Evolutionary conservation across 208 protist genomes (phyloP).

Genomic region (Leptomonas pyrrhocoris): DNA sequence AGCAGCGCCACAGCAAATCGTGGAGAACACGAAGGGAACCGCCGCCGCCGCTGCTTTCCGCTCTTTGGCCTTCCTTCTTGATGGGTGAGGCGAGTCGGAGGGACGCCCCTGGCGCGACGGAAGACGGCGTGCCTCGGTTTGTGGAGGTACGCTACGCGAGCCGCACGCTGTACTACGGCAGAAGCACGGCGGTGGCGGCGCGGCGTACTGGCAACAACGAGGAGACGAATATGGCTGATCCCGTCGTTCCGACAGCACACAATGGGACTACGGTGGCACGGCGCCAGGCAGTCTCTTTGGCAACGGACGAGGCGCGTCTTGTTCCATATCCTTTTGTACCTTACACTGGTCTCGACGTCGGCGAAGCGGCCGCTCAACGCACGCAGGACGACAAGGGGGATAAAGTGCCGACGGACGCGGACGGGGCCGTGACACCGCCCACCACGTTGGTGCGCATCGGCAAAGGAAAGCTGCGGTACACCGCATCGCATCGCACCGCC

Average conservation of each 20-base stretch:
- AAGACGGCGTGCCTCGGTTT: neutral
- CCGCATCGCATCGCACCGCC: conserved; percentile 30
- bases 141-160: conserved; percentile 17
- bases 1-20: conserved; percentile 9
- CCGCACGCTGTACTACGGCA: conserved; percentile 3
- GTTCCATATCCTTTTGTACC: conserved; percentile 29
- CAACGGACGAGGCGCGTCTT: conserved; percentile 19
- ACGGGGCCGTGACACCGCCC: neutral
- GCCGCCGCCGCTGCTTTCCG: neutral
- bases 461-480: conserved; percentile 35
- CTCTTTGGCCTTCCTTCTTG: conserved; percentile 3
- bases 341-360: neutral
- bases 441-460: conserved; percentile 7
- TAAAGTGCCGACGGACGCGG: neutral
- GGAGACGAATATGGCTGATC: neutral
- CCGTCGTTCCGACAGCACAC: neutral
- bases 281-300: conserved; percentile 5
- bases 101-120: too few species aligned
- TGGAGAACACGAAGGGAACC: conserved; percentile 9
- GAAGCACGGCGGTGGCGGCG: neutral
- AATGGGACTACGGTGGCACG: neutral
- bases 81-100: neutral
- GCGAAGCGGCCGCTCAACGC: neutral
- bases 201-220: neutral
- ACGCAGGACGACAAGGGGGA: neutral